Evolutionary conservation across 1,284 basidiomycete genomes (phyloP).

Genomic region (Leccinum griseonigrum): DNA sequence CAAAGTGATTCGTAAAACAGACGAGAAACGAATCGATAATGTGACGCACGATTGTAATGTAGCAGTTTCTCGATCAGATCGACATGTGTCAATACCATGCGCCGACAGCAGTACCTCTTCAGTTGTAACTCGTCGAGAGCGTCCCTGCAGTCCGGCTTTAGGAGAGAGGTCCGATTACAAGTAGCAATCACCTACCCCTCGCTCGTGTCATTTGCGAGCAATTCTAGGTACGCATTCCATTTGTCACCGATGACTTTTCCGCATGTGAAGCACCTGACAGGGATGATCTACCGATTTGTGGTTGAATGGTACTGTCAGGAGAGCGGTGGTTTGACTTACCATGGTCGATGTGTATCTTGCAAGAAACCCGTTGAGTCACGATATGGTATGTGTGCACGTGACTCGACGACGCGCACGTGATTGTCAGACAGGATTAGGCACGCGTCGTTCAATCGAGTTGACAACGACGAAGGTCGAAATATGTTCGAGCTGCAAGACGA

Average conservation of each 20-base stretch:
- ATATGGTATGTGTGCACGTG: constrained; percentile 12
- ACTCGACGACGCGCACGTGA: constrained; percentile 20
- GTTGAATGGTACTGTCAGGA: not conserved
- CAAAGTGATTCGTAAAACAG: not conserved
- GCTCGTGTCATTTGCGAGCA: constrained; percentile 73
- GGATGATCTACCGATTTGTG: constrained; percentile 67
- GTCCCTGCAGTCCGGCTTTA: constrained; percentile 52
- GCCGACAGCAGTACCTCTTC: constrained; percentile 93
- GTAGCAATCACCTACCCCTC: constrained; percentile 70
- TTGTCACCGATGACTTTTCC: constrained; percentile 94
- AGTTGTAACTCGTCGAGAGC: constrained; percentile 90
- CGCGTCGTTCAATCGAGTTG: constrained; percentile 5
- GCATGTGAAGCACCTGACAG: constrained; percentile 88
- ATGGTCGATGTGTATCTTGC: constrained; percentile 16
- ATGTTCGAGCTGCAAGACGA: constrained; percentile 51
- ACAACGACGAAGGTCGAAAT: constrained; percentile 12
- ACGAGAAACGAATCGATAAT: not conserved
- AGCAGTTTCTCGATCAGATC: constrained; percentile 95
- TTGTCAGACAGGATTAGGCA: not conserved
- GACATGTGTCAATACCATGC: constrained; percentile 98
- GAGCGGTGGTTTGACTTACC: constrained; percentile 13
- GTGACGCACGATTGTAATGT: constrained; percentile 88
- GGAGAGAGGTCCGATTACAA: not conserved
- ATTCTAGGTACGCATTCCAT: constrained; percentile 82
- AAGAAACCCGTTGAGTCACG: no score